A percentile compares a stretch with the other conserved stretches of the same genome.
phyloP scores from a whole-genome alignment of 2,329 filamentous ascomycete genomes.

The Metarhizium sp. region DNA sequence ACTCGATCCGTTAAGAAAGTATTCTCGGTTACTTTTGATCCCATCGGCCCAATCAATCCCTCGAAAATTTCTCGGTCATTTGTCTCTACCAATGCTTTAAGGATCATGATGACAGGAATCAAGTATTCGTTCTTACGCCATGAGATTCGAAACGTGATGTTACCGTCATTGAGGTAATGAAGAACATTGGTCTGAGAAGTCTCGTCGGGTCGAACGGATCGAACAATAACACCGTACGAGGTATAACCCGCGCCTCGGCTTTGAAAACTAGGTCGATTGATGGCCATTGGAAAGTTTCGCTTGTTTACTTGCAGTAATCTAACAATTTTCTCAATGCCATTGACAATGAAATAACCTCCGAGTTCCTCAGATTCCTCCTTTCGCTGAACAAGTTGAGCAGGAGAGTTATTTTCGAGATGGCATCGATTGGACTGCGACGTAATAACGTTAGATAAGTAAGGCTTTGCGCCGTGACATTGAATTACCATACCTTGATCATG shows the following conservation, averaged over 20 bases:
- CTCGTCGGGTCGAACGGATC: slow-evolving; percentile 91
- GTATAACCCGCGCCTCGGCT: slow-evolving; percentile 84
- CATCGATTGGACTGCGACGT: slow-evolving; percentile 70
- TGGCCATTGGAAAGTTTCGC: slow-evolving; percentile 92
- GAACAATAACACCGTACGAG: slow-evolving; percentile 80
- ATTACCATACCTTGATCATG: slow-evolving; percentile 68
- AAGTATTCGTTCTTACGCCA: slow-evolving; percentile 97
- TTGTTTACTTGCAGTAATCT: slow-evolving; percentile 84
- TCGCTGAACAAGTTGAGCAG: slow-evolving; percentile 68
- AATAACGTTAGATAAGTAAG: background rate
- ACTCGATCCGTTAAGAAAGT: slow-evolving; percentile 94
- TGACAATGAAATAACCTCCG: slow-evolving; percentile 94
- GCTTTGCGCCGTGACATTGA: background rate
- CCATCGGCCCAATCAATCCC: slow-evolving; percentile 70
- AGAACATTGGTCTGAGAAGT: slow-evolving; percentile 96
- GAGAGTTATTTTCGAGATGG: slow-evolving; percentile 79
- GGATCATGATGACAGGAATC: slow-evolving; percentile 91
- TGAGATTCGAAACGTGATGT: slow-evolving; percentile 93
- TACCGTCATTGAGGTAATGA: slow-evolving; percentile 91
- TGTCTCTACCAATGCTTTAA: slow-evolving; percentile 91
- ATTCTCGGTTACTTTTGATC: slow-evolving; percentile 70
- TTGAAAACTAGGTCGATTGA: slow-evolving; percentile 80
- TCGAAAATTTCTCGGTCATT: slow-evolving; percentile 96
- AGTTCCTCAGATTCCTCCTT: slow-evolving; percentile 96
- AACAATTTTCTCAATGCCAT: slow-evolving; percentile 94